Evolutionary conservation across 208 protist species (phyloP).

Genomic region (Trypanosoma lewisi): DNA sequence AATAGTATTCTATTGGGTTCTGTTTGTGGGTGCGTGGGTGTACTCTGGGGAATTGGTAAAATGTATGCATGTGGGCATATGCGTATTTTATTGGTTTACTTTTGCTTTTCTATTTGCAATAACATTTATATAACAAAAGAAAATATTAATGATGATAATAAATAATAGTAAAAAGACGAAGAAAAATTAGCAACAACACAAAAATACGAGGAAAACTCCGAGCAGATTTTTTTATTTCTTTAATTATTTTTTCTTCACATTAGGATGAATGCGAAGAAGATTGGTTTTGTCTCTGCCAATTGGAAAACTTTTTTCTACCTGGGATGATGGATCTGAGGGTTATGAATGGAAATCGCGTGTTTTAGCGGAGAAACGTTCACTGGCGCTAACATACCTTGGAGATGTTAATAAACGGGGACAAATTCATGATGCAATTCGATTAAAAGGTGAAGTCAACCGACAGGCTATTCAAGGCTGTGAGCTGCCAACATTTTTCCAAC

Average conservation of each 20-base stretch:
- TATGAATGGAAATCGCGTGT: slow-evolving; percentile 71
- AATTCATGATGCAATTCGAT: slow-evolving; percentile 66
- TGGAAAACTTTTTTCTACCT: slow-evolving; percentile 19
- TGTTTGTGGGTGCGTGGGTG: too few relatives aligned
- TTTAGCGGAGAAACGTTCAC: slow-evolving; percentile 57
- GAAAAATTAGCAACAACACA: not conserved
- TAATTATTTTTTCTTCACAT: slow-evolving; percentile 11
- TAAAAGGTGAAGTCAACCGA: slow-evolving; percentile 27
- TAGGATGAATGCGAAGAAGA: slow-evolving; percentile 23
- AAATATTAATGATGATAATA: slow-evolving; percentile 1
- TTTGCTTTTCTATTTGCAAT: slow-evolving; percentile 3
- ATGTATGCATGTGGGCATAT: too few relatives aligned
- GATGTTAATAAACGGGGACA: slow-evolving; percentile 70
- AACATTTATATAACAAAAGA: slow-evolving; percentile 12
- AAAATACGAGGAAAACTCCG: not conserved
- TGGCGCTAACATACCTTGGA: slow-evolving; percentile 62
- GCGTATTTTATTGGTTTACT: too few relatives aligned
- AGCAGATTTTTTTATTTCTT: slow-evolving; percentile 8
- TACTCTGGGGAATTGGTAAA: too few relatives aligned
- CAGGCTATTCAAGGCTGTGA: slow-evolving; percentile 16
- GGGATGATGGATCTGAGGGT: slow-evolving; percentile 51
- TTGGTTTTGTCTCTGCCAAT: not conserved
- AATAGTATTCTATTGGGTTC: not conserved
- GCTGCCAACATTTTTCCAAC: slow-evolving; percentile 15
- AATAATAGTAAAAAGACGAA: not conserved